These are phyloP conservation scores for Hirschioporus abietinus DNA, from an alignment of 768 basidiomycete species.

Conservation along the genomic window DNA sequence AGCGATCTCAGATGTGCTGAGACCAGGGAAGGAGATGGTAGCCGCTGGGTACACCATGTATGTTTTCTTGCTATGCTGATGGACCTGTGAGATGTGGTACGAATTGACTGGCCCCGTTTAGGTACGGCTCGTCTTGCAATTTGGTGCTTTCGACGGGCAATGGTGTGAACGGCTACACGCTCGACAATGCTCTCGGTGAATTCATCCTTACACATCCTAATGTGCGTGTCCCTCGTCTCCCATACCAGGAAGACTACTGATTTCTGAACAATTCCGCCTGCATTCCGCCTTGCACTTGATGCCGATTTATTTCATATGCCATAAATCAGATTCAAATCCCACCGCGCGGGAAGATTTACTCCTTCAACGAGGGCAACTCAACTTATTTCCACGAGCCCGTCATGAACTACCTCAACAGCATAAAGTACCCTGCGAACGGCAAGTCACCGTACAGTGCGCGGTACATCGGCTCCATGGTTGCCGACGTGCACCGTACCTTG, in stretches of 20 bases:
- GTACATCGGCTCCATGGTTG: slow-evolving; percentile 98
- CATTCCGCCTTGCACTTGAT: neutral
- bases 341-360: slow-evolving; percentile 95
- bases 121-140: slow-evolving; percentile 95
- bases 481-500: slow-evolving; percentile 94
- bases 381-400: slow-evolving; percentile 89
- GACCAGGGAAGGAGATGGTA: slow-evolving; percentile 95
- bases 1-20: slow-evolving; percentile 80
- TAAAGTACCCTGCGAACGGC: slow-evolving; percentile 79
- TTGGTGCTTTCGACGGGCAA: slow-evolving; percentile 91
- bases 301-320: neutral
- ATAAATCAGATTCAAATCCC: slow-evolving; percentile 80
- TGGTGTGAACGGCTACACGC: slow-evolving; percentile 97
- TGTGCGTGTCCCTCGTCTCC: slow-evolving; percentile 34
- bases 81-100: neutral
- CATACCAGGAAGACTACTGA: neutral
- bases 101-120: slow-evolving; percentile 17
- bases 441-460: slow-evolving; percentile 87
- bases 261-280: neutral
- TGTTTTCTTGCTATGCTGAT: slow-evolving; percentile 21
- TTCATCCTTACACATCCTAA: slow-evolving; percentile 98
- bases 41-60: slow-evolving; percentile 97
- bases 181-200: slow-evolving; percentile 92
- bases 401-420: slow-evolving; percentile 75
- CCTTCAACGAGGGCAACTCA: slow-evolving; percentile 98